Evolutionary conservation across 768 basidiomycete genomes (phyloP), one percentile per base, ranked within the genome.

Genomic region (Suillus hirtellus): DNA sequence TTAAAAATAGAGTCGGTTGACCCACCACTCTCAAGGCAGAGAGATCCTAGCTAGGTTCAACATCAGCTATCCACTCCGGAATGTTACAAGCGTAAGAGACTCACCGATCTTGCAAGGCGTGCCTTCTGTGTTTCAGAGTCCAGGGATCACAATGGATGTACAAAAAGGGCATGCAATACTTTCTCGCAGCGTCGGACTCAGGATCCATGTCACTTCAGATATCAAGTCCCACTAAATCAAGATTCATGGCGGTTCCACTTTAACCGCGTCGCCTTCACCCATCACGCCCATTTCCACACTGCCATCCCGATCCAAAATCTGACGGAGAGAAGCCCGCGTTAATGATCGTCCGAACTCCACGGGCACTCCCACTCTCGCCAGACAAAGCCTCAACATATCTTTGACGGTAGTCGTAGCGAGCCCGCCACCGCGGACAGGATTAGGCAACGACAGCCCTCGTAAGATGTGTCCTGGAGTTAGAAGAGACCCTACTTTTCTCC

Each of bases 391-490:
- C n/a, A 67, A 35, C 10, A 70, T 71, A 40, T 69, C 69, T 24
- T 65, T 67, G 6, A 49, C 14, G 2, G 59, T 49, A 60, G 38
- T 62, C 55, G 54, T 62, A 49, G 50, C 63, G 27, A 64, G 62
- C 46, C 17, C 60, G 31, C 46, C 49, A 42, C 43, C 56, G 2
- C 50, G 62, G 35, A 42, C 38, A 63, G 52, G 61, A 21, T 58
- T 6, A 53, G 63, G 66, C 19, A 67, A 54, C 19, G 66, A 65
- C 43, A 81, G 63, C 40, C 79, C 80, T n/a, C 78, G 77, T 56
- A 79, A 59, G 49, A 81, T 60, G 63, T 81, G 80, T 38, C 75
- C 68, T 3, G 79, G 80, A 1, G 79, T 78, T 52, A 81, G 68
- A 52, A 78, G 56, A 12, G 72, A 67, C 10, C 68, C 64, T 60